These are phyloP conservation scores for Lactarius hatsudake DNA, from an alignment of 768 basidiomycete species.

Conservation along the genomic window DNA sequence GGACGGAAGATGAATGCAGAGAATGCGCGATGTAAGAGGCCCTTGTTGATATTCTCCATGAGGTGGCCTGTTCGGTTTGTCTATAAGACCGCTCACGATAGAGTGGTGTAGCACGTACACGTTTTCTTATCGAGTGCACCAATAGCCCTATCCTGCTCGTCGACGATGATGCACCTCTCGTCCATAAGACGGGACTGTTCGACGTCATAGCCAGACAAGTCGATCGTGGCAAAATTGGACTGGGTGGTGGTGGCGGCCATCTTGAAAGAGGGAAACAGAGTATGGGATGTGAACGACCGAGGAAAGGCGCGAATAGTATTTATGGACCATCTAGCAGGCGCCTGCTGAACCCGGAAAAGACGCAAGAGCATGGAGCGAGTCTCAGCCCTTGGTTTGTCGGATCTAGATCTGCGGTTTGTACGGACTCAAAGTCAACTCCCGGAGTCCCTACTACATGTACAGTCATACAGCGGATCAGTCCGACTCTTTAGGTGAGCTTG, in stretches of 20 bases:
- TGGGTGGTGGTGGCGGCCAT: conserved; percentile 31
- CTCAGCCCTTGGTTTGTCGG: conserved; percentile 1
- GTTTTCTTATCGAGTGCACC: conserved; percentile 95
- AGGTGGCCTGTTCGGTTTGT: conserved; percentile 67
- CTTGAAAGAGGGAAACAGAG: conserved; percentile 34
- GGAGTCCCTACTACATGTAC: conserved; percentile 6
- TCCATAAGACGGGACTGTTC: conserved; percentile 96
- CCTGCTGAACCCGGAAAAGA: not conserved
- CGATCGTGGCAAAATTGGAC: conserved; percentile 57
- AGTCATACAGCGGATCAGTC: not conserved
- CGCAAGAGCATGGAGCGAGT: not conserved
- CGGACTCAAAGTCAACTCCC: conserved; percentile 21
- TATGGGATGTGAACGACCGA: not conserved
- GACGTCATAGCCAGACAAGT: conserved; percentile 81
- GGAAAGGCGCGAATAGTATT: conserved; percentile 14
- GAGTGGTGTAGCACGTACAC: conserved; percentile 50
- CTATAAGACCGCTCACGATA: conserved; percentile 3
- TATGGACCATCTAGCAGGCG: conserved; percentile 3
- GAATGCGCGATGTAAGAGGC: conserved; percentile 95
- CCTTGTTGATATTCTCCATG: conserved; percentile 94
- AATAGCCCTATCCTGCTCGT: conserved; percentile 79
- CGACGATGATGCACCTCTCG: conserved; percentile 89
- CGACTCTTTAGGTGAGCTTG: conserved; percentile 34
- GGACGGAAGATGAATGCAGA: conserved; percentile 97
- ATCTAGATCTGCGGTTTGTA: conserved; percentile 1